Evolutionary conservation across 2,329 filamentous ascomycete genomes (phyloP), one percentile per base, ranked within the genome.

Genomic region (Hypoxylon sp.): DNA sequence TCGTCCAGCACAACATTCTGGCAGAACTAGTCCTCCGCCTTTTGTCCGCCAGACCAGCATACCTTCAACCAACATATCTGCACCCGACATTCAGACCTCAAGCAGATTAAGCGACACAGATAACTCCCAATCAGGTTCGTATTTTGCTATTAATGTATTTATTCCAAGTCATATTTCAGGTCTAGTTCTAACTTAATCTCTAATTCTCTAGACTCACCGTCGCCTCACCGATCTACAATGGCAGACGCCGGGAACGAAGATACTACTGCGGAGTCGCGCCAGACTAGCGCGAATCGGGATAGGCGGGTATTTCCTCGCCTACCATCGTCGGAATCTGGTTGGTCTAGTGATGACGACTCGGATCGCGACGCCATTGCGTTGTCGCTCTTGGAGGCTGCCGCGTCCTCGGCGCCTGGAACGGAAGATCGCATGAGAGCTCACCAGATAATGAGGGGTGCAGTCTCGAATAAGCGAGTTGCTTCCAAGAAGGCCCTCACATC

Each of bases 401-500:
- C 47, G 11, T 34, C 43, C 17, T 50, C 53, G 37, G 50, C 50
- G 2, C 24, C 52, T 28, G 46, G 17, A 48, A 47, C 47, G 1
- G 79, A 81, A 11, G 71, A 71, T 17, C 71, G 76, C 7, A 54
- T 80, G 17, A 76, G 81, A 15, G 76, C 78, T 10, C 74, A 81
- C 13, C 84, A 86, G 68, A 56, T 84, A 5, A 68, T 83, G 32
- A 80, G 84, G 43, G 82, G 82, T 15, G 74, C 79, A 6, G 62
- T 79, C 20, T 70, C 76, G 0, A 80, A 74, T 39, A 83, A 81
- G 69, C 75, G 79, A 65, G 79, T 85, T 6, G 83, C 83, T 2
- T 85, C 83, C 0, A 80, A 76, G 63, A 73, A 71, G 15, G 82
- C 83, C 2, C 72, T 87, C 11, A 73, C 75, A 11, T 80, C 82